These are phyloP conservation scores for Raddia distichophylla DNA, from an alignment of 176 grass and related monocot species.

Conservation along the genomic window DNA sequence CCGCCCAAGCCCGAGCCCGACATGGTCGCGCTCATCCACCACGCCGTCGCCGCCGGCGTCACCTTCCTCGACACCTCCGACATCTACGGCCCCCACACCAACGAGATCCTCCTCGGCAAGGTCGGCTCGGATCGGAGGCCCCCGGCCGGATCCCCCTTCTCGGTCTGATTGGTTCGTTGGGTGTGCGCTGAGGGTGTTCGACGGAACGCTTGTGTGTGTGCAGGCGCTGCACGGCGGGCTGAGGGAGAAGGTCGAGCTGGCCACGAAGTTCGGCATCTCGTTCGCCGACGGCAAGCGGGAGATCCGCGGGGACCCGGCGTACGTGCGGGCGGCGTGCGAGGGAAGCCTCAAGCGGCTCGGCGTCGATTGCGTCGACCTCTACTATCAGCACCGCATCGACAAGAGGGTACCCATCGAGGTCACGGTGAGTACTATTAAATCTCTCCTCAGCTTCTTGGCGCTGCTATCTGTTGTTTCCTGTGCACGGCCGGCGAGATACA, in stretches of 20 bases:
- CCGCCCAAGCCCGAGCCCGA: constrained; percentile 54
- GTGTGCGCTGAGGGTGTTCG: neutral
- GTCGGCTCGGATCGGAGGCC: constrained; percentile 8
- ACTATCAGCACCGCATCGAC: constrained; percentile 56
- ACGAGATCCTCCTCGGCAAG: constrained; percentile 65
- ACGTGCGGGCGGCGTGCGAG: constrained; percentile 41
- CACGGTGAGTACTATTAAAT: constrained; percentile 34
- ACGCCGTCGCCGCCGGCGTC: constrained; percentile 55
- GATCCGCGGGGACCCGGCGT: neutral
- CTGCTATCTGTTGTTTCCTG: too few relatives aligned
- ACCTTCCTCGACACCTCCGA: constrained; percentile 67
- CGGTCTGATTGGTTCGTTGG: neutral
- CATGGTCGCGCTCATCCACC: constrained; percentile 65
- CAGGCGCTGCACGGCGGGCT: constrained; percentile 51
- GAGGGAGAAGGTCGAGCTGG: constrained; percentile 58
- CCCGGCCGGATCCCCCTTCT: neutral
- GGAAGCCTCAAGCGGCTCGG: constrained; percentile 44
- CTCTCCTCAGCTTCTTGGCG: neutral
- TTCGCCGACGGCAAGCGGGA: neutral
- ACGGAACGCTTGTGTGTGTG: constrained; percentile 1
- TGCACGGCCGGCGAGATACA: too few relatives aligned
- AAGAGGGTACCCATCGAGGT: constrained; percentile 49
- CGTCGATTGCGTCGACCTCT: constrained; percentile 52
- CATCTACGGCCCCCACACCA: constrained; percentile 66
- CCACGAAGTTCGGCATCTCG: constrained; percentile 53